These are phyloP conservation scores for Psilocybe subaeruginosa DNA, from an alignment of 768 basidiomycete species.

Conservation along the genomic window DNA sequence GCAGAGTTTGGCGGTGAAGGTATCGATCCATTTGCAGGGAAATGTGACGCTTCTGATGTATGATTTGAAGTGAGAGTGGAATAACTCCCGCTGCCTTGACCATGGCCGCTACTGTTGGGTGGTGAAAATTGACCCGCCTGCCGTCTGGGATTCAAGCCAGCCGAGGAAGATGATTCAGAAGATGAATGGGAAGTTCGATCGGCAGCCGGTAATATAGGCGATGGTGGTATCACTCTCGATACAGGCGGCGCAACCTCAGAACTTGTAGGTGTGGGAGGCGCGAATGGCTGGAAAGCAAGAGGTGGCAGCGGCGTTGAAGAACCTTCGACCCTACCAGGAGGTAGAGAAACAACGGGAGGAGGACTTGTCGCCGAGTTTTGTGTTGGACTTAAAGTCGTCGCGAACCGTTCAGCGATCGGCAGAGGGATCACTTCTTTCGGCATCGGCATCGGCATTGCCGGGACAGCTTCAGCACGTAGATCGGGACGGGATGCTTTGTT, in stretches of 20 bases:
- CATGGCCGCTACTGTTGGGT: background rate
- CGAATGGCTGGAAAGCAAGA: constrained; percentile 4
- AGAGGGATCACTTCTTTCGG: constrained; percentile 36
- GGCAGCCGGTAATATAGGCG: background rate
- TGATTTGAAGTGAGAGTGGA: constrained; percentile 11
- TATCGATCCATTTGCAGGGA: constrained; percentile 12
- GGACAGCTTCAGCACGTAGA: constrained; percentile 29
- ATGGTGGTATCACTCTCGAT: background rate
- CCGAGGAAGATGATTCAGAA: constrained; percentile 15
- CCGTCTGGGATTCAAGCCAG: constrained; percentile 21
- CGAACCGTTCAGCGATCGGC: constrained; percentile 53
- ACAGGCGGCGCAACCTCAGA: background rate
- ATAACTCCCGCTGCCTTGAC: constrained; percentile 13
- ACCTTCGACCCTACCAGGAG: background rate
- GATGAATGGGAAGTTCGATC: constrained; percentile 19
- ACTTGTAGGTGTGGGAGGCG: background rate
- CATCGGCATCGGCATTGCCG: constrained; percentile 14
- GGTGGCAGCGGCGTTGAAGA: constrained; percentile 11
- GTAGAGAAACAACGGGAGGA: background rate
- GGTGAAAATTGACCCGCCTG: constrained; percentile 14
- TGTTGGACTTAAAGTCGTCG: constrained; percentile 32
- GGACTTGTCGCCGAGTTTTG: background rate
- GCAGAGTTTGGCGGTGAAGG: constrained; percentile 14
- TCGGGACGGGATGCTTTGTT: constrained; percentile 41
- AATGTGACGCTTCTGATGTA: background rate